Evolutionary conservation across 495 filamentous ascomycete species (phyloP).

Genomic region (Usnea hakonensis): DNA sequence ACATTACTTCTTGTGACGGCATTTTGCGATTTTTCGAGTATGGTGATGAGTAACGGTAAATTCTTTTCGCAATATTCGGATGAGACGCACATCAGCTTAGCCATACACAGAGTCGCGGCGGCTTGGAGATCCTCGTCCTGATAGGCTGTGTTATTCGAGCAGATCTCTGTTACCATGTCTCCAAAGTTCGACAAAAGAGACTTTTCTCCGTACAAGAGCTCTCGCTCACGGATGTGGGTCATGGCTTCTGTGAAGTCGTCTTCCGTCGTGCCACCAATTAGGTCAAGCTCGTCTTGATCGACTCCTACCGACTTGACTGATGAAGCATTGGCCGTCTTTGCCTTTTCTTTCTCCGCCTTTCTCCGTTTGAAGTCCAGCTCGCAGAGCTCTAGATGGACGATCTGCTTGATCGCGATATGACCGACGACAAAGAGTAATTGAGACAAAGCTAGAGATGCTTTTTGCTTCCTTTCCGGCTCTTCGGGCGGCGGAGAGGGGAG

Average conservation of each 20-base stretch:
- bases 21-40: slow-evolving; percentile 87
- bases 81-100: slow-evolving; percentile 95
- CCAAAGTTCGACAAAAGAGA: slow-evolving; percentile 86
- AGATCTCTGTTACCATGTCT: slow-evolving; percentile 83
- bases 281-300: slow-evolving; percentile 75
- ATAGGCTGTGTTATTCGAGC: slow-evolving; percentile 87
- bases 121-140: slow-evolving; percentile 81
- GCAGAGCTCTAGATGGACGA: slow-evolving; percentile 97
- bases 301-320: slow-evolving; percentile 31
- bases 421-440: slow-evolving; percentile 94
- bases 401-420: slow-evolving; percentile 96
- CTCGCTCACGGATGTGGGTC: slow-evolving; percentile 85
- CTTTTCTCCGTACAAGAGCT: slow-evolving; percentile 79
- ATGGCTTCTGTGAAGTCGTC: slow-evolving; percentile 98
- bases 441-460: slow-evolving; percentile 66
- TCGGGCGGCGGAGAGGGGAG: slow-evolving; percentile 32
- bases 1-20: slow-evolving; percentile 89
- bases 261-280: slow-evolving; percentile 95
- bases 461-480: slow-evolving; percentile 39
- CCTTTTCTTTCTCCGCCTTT: slow-evolving; percentile 91
- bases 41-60: slow-evolving; percentile 89
- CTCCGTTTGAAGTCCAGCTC: slow-evolving; percentile 95
- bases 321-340: slow-evolving; percentile 47
- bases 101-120: slow-evolving; percentile 89
- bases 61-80: slow-evolving; percentile 93